Base-by-base conservation (phyloP, 257 asterid genomes). In the Fraxinus cuspidata region DNA sequence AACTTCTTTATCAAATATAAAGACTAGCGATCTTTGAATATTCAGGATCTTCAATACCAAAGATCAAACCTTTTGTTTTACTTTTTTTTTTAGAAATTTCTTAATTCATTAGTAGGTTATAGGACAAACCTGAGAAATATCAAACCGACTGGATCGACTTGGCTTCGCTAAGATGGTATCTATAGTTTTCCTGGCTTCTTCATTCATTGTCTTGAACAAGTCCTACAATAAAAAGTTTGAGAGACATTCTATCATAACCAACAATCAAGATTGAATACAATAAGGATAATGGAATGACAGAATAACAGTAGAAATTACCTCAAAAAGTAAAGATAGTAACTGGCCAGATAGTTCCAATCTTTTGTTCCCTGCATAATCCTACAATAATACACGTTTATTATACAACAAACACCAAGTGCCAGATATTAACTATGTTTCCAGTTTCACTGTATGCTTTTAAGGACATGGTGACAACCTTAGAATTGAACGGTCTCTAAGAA, bases 351-450 rank as follows among this genome's bases (percentile, higher is more conserved):
- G 91, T 86, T 95, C 99, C 85, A 95, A 76, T 76, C 99, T 90
- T 85, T 95, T 95, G 89, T 93, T 95, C 80, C 99, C 99, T 75
- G 93, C 97, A 69, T 95, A 95, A 84, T 95, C 99, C 97, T 93
- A 68, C 35, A 79, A 78, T 2, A 83, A 18, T 16, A 28, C 56
- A 40, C 60, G 38, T 78, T 73, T 58, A 60, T 74, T 38, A 74
- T 64, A 49, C 21, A 71, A 73, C 58, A 70, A 58, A 78, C 51
- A 70, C 31, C 70, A 77, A 75, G 78, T 21, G 67, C 11, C 38
- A 77, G 35, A 51, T 47, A 53, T 71, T 71, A 63, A 31, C 67
- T 23, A 18, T 29, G 68, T 37, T 74, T 74, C 40, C 12, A 38
- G 71, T 78, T n/a, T 28, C 67, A 38, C 4, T 31, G 32, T 72